These are phyloP conservation scores for Daldinia concentrica DNA, from an alignment of 495 filamentous ascomycete genomes.

Conservation along the genomic window DNA sequence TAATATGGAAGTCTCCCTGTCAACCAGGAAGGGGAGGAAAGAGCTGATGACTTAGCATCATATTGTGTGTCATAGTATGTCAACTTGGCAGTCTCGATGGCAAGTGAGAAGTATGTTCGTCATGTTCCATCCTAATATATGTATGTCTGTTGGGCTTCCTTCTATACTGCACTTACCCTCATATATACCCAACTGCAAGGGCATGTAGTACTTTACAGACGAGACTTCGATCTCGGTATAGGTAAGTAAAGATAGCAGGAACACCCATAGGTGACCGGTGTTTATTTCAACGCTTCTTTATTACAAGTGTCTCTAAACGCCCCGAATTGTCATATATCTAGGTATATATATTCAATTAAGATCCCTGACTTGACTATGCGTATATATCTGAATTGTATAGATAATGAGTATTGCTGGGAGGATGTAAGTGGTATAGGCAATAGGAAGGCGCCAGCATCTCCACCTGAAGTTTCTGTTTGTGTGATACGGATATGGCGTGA, in stretches of 20 bases:
- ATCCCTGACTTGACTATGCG: not conserved
- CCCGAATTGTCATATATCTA: too few relatives aligned
- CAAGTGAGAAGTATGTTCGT: not conserved
- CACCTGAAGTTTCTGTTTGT: slow-evolving; percentile 15
- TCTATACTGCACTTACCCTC: not conserved
- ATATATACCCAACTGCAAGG: not conserved
- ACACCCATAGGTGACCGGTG: not conserved
- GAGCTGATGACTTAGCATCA: slow-evolving; percentile 4
- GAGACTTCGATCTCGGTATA: not conserved
- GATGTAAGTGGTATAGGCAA: not conserved
- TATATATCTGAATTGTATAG: not conserved
- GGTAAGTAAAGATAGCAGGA: not conserved
- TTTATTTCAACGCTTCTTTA: not conserved
- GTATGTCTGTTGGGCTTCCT: not conserved
- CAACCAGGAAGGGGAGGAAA: slow-evolving; percentile 3
- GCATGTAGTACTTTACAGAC: not conserved
- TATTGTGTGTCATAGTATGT: slow-evolving; percentile 25
- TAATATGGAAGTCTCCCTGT: not conserved
- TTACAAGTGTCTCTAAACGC: not conserved
- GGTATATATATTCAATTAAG: not conserved
- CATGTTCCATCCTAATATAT: not conserved
- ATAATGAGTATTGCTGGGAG: not conserved
- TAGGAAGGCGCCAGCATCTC: slow-evolving; percentile 5
- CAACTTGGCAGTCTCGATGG: slow-evolving; percentile 20
- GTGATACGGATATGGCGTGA: slow-evolving; percentile 27